Conservation (phyloP, 73 alveolate species). For the Durusdinium trenchii region DNA sequence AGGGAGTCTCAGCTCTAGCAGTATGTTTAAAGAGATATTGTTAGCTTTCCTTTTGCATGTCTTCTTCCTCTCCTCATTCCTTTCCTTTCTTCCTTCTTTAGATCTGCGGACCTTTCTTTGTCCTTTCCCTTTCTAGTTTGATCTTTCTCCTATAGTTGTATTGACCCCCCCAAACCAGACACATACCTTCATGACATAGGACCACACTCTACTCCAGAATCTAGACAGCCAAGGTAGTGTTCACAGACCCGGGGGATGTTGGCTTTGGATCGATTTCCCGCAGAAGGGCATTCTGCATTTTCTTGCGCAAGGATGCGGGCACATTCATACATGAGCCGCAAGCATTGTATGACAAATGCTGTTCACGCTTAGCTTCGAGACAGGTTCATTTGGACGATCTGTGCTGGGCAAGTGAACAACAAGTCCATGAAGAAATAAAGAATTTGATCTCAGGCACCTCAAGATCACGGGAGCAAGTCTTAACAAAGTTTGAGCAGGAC, state of each 20-base stretch:
- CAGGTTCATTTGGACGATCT: background rate
- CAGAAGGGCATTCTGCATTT: background rate
- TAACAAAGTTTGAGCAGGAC: too few relatives aligned
- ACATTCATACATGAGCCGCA: background rate
- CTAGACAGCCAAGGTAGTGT: background rate
- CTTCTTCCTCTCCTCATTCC: too few relatives aligned
- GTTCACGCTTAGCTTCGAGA: background rate
- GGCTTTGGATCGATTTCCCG: background rate
- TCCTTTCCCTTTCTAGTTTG: background rate
- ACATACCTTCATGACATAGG: background rate
- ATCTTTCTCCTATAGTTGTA: background rate
- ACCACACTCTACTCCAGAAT: background rate
- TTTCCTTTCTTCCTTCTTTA: too few relatives aligned
- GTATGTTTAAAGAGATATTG: too few relatives aligned
- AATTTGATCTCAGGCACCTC: too few relatives aligned
- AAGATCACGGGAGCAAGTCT: too few relatives aligned
- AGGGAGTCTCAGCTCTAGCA: background rate
- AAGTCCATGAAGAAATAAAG: background rate
- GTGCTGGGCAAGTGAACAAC: background rate
- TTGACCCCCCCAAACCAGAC: too few relatives aligned
- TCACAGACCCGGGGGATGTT: background rate
- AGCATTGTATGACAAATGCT: background rate
- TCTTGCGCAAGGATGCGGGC: background rate
- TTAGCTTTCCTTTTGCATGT: too few relatives aligned
- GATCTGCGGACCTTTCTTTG: too few relatives aligned